A percentile compares a stretch with the other conserved stretches of the same genome.
Conservation (phyloP, 1,284 basidiomycete genomes). For the Cryptococcus sp. region DNA sequence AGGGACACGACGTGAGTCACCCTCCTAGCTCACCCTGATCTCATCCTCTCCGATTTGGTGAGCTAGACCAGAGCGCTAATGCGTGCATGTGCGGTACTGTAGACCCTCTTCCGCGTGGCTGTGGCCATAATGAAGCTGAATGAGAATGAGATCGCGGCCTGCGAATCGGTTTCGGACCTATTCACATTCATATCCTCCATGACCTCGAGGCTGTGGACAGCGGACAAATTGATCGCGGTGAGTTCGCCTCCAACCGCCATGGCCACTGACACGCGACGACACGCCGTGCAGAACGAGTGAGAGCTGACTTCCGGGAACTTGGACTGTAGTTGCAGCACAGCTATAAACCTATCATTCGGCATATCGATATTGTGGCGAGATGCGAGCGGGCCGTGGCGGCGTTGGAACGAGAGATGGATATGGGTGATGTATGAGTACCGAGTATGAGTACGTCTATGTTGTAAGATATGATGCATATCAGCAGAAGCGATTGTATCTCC, state of each 20-base stretch:
- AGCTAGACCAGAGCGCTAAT: background rate
- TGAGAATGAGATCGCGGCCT: constrained; percentile 76
- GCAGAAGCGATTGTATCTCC: too few relatives aligned
- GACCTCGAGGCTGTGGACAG: constrained; percentile 87
- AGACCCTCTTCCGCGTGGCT: constrained; percentile 77
- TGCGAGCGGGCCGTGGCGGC: constrained; percentile 49
- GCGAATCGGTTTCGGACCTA: constrained; percentile 78
- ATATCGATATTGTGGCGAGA: constrained; percentile 68
- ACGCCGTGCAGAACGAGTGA: too few relatives aligned
- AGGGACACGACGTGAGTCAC: constrained; percentile 74
- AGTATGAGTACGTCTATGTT: too few relatives aligned
- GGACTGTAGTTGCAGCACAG: constrained; percentile 37
- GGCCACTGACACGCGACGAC: background rate
- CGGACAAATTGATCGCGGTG: constrained; percentile 84
- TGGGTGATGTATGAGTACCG: background rate
- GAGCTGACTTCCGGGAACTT: constrained; percentile 1
- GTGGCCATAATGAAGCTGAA: constrained; percentile 81
- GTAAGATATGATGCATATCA: too few relatives aligned
- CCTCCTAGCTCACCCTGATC: constrained; percentile 16
- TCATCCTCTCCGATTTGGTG: background rate
- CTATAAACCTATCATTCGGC: constrained; percentile 49
- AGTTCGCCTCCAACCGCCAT: too few relatives aligned
- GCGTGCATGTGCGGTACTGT: background rate
- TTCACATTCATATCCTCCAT: constrained; percentile 83
- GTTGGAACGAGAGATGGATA: constrained; percentile 14